Base-by-base conservation (phyloP, 2,329 filamentous ascomycete species). In the Trichoderma simmonsii region DNA sequence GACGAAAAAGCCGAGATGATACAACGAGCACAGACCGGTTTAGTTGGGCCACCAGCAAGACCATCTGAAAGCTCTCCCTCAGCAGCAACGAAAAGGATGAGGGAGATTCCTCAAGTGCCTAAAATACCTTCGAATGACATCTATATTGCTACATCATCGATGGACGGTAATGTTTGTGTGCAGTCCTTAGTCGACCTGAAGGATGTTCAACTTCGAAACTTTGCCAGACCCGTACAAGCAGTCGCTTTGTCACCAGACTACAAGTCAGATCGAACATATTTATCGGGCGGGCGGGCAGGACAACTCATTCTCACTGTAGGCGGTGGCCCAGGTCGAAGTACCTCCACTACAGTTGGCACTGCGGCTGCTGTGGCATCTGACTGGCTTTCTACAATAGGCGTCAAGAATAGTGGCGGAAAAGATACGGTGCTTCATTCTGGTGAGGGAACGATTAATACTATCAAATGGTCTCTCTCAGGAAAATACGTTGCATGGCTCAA, bases 401-500 rank as follows among this genome's bases (percentile, higher is more conserved):
- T 98, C 28, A 71, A 71, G 4, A 83, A 87, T 30, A 93, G 92
- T 76, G 91, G 88, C 12, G 95, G 94, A 14, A 95, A 92, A 78
- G 96, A 99, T 79, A 94, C 90, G 0, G 85, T 98, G 3, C 82
- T 98, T 61, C 96, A 99, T 79, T 94, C 93, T 8, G 96, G 96
- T 3, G 97, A 99, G 83, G 96, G 96, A 4, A 89, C 90, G 2
- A 96, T 99, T 74, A 95, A 90, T 79, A 92, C 91, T 4, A 96
- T 99, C 78, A 95, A 97, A 80, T 99, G 95, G 94, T 98, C 95
- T 0, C 80, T 95, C 54, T 95, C 94, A 0, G 95, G 96, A 1
- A 96, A 92, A 82, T 98, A 95, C 78, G 92, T 98, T 1, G 93
- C 91, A 0, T 99, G 96, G 96, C 87, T 97, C 54, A 99, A 98